Conservation (phyloP, 768 basidiomycete species). For the Leucocoprinus birnbaumii region DNA sequence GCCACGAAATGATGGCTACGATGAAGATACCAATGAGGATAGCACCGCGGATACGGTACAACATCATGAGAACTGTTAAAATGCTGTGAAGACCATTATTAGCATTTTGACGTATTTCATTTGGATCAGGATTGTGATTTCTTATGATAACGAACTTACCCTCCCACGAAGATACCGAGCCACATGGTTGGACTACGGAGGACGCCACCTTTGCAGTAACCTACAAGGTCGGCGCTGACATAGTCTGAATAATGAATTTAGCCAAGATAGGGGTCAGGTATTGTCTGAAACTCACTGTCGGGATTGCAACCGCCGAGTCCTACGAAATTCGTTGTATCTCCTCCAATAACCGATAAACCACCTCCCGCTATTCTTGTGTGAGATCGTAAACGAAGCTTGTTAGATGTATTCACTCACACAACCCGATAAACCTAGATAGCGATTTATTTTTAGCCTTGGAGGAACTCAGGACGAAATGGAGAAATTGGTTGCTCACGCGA, state of each 20-base stretch:
- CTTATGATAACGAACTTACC: constrained; percentile 41
- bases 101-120: neutral
- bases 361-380: constrained; percentile 42
- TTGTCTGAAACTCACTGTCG: constrained; percentile 30
- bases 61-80: constrained; percentile 74
- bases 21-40: constrained; percentile 82
- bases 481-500: constrained; percentile 52
- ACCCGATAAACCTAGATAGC: constrained; percentile 60
- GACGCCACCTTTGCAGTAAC: constrained; percentile 63
- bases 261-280: neutral
- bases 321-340: constrained; percentile 66
- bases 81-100: constrained; percentile 38
- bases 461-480: neutral
- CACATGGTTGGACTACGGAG: constrained; percentile 78
- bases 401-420: too few species aligned
- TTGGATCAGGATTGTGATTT: neutral
- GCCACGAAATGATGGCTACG: constrained; percentile 87
- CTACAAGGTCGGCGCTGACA: constrained; percentile 38
- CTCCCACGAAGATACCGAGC: constrained; percentile 85
- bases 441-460: constrained; percentile 8
- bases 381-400: neutral
- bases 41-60: constrained; percentile 82
- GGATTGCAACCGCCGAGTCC: constrained; percentile 73
- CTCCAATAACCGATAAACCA: constrained; percentile 76
- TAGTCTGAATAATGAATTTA: constrained; percentile 34